Conservation (phyloP, 768 basidiomycete genomes). For the Lactifluus echinatus region DNA sequence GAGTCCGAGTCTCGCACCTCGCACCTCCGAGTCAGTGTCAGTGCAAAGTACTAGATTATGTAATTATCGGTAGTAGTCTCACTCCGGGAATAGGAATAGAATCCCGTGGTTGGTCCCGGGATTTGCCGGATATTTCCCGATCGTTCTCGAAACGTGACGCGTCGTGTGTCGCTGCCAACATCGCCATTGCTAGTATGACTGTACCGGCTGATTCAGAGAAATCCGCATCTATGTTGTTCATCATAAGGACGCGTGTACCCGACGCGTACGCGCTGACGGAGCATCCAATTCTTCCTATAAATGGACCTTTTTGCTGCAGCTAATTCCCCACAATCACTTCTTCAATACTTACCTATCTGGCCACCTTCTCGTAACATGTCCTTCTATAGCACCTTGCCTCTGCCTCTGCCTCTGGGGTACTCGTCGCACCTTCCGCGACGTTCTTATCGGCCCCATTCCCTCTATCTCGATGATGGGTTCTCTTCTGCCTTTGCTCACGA, state of each 20-base stretch:
- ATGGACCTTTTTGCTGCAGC: not conserved
- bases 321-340: not conserved
- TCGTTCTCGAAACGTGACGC: not conserved
- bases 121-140: not conserved
- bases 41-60: too few relatives aligned
- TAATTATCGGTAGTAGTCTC: too few relatives aligned
- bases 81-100: too few relatives aligned
- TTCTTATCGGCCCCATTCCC: not conserved
- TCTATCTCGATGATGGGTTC: not conserved
- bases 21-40: too few relatives aligned
- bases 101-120: too few relatives aligned
- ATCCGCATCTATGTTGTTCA: too few relatives aligned
- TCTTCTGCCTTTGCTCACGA: not conserved
- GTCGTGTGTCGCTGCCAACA: not conserved
- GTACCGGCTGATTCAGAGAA: not conserved
- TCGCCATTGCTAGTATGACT: too few relatives aligned
- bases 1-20: too few relatives aligned
- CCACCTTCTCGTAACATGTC: constrained; percentile 1
- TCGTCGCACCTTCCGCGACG: not conserved
- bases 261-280: constrained; percentile 16
- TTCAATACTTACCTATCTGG: not conserved
- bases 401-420: not conserved
- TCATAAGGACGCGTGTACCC: constrained; percentile 7
- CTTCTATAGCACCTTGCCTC: not conserved
- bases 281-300: not conserved